Base-by-base conservation (phyloP, 2,329 filamentous ascomycete species). In the Aspergillus puulaauensis region DNA sequence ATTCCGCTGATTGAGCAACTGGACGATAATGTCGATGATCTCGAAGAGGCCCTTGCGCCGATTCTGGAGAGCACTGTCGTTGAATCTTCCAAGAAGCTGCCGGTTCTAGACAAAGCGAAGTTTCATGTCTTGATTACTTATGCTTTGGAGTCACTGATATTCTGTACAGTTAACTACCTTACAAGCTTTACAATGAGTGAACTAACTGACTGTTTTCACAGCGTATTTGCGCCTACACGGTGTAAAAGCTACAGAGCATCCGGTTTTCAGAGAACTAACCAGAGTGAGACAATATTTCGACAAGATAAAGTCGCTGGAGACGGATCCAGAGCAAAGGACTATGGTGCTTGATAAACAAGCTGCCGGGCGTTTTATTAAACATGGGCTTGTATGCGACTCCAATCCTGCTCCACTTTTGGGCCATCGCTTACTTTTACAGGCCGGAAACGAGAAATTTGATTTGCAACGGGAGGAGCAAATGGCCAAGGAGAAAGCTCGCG, bases 21-120 rank as follows among this genome's bases (percentile, higher is more conserved):
- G 52, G 88, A 91, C 64, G 83, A 85, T 65, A 86, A 92, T 71
- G 84, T 98, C 51, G 90, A 96, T 75, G 84, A 88, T 55, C 83
- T 98, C 47, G 86, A 96, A 70, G 84, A 87, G 37, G 81, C 84
- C 4, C 81, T 98, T 27, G 77, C 84, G 61, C 91, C 93, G n/a
- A 78, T 98, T 6, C 77, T 96, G 24, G 79, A 81, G 37, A 82
- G 82, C 50, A 75, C 83, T 1, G 77, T 97, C 44, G 80, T 85
- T 51, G 85, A 88, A 41, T 84, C 86, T 56, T 86, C 91, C 5
- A 87, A 86, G 55, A 91, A 91, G 70, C 82, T 98, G 27, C 93
- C 93, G 2, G 82, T 98, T n/a, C 82, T 99, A 60, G 93, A 98
- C 79, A 93, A 91, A 78, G 92, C 95, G 7, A 97, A 98, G 77